Conservation (phyloP, 2,329 filamentous ascomycete species). For the Pyrenophora seminiperda region DNA sequence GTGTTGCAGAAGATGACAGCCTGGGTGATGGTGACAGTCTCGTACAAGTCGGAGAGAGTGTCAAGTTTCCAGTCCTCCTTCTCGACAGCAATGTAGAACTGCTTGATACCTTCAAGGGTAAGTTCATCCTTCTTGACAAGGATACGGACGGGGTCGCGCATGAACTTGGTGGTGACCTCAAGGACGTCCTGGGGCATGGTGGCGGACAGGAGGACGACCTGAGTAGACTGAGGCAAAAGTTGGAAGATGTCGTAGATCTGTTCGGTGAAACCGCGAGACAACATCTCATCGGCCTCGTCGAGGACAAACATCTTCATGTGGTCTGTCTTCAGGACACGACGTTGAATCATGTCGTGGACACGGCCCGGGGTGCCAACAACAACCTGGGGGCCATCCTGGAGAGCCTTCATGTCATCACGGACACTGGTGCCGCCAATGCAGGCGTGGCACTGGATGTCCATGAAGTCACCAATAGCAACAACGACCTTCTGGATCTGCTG, state of each 20-base stretch:
- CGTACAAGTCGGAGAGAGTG: constrained; percentile 97
- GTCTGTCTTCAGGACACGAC: constrained; percentile 72
- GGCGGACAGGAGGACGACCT: constrained; percentile 97
- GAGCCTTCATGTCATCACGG: constrained; percentile 94
- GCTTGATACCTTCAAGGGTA: constrained; percentile 95
- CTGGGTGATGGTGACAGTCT: constrained; percentile 97
- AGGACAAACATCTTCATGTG: constrained; percentile 81
- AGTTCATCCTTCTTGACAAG: constrained; percentile 98
- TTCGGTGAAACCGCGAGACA: constrained; percentile 95
- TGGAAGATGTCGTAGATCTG: constrained; percentile 99
- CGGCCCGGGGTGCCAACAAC: constrained; percentile 97
- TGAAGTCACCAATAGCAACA: constrained; percentile 97
- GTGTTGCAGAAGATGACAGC: constrained; percentile 99
- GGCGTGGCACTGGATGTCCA: constrained; percentile 99
- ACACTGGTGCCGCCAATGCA: constrained; percentile 99
- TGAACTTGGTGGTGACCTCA: constrained; percentile 99
- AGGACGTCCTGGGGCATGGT: constrained; percentile 97
- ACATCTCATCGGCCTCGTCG: constrained; percentile 76
- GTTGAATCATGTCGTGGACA: constrained; percentile 83
- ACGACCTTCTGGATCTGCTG: constrained; percentile 99
- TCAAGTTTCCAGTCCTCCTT: constrained; percentile 99
- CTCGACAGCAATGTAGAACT: constrained; percentile 99
- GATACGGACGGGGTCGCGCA: constrained; percentile 96
- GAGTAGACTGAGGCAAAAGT: constrained; percentile 92
- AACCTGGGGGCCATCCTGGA: constrained; percentile 97